These are phyloP conservation scores for Rhododendron mucronatum DNA, from an alignment of 148 eudicot species.

Conservation along the genomic window DNA sequence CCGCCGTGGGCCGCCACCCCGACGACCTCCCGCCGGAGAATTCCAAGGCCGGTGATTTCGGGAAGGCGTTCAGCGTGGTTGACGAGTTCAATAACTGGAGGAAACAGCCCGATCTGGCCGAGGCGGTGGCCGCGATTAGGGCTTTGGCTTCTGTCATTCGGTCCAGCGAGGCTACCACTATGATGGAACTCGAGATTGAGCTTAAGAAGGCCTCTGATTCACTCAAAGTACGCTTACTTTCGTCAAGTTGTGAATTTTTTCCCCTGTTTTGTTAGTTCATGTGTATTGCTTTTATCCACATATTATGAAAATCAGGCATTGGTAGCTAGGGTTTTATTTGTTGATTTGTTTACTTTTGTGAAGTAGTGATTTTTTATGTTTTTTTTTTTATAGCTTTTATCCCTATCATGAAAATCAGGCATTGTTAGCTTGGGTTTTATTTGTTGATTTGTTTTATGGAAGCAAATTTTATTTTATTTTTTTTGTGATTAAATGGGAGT, in stretches of 20 bases:
- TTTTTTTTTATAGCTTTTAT: not conserved
- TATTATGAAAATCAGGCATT: no score
- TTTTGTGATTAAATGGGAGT: not conserved
- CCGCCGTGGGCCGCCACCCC: slow-evolving; percentile 45
- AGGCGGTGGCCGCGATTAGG: slow-evolving; percentile 97
- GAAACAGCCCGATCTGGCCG: slow-evolving; percentile 91
- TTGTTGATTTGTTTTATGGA: not conserved
- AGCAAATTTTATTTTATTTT: no score
- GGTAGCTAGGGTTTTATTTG: no score
- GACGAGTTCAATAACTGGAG: slow-evolving; percentile 87
- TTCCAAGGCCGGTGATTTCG: slow-evolving; percentile 16
- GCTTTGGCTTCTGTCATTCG: slow-evolving; percentile 87
- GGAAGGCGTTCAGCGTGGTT: slow-evolving; percentile 53
- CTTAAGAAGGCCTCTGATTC: slow-evolving; percentile 88
- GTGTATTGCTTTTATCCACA: not conserved
- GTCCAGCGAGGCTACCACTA: slow-evolving; percentile 73
- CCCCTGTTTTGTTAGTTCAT: no score
- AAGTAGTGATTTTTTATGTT: no score
- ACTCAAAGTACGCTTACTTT: slow-evolving; percentile 49
- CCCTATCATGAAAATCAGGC: not conserved
- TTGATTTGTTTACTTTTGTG: no score
- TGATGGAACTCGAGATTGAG: slow-evolving; percentile 96
- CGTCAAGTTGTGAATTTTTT: not conserved
- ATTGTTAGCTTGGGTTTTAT: not conserved
- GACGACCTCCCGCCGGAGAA: slow-evolving; percentile 19